Conservation (phyloP, 345 rosid species). For the Brassica rapa region DNA sequence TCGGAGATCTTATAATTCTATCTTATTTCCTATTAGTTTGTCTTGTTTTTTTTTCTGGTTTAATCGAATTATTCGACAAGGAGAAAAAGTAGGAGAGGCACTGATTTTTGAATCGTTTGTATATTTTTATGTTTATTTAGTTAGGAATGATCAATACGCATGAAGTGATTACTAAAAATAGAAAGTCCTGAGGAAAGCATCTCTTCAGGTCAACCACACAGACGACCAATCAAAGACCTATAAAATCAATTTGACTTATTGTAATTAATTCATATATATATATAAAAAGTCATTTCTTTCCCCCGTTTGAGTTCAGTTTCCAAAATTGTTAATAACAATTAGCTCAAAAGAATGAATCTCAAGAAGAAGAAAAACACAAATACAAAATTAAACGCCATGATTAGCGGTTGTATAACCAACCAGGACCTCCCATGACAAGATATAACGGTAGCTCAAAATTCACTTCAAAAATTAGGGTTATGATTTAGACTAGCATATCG, state of each 20-base stretch:
- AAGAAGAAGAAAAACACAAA: neutral
- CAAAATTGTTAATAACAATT: neutral
- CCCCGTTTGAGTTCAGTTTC: neutral
- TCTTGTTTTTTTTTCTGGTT: conserved; percentile 17
- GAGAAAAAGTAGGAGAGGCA: conserved; percentile 37
- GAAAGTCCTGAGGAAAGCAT: conserved; percentile 25
- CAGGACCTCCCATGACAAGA: neutral
- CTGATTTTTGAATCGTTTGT: conserved; percentile 25
- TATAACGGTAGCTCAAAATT: neutral
- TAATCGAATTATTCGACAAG: conserved; percentile 9
- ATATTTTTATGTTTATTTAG: conserved; percentile 28
- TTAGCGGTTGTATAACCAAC: neutral
- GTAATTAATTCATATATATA: neutral
- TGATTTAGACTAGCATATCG: neutral
- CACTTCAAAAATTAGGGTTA: neutral
- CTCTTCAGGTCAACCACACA: conserved; percentile 36
- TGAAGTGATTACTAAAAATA: conserved; percentile 37
- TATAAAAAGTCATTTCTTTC: neutral
- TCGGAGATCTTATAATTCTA: conserved; percentile 22
- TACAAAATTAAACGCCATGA: neutral
- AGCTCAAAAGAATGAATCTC: neutral
- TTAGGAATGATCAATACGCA: conserved; percentile 19
- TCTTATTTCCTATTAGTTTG: conserved; percentile 7
- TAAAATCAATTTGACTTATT: neutral
- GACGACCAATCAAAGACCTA: conserved; percentile 30